Percentiles rank a stretch among this genome's conserved stretches.
phyloP scores from a whole-genome alignment of 106 monocot species.

The Triglochin maritima region DNA sequence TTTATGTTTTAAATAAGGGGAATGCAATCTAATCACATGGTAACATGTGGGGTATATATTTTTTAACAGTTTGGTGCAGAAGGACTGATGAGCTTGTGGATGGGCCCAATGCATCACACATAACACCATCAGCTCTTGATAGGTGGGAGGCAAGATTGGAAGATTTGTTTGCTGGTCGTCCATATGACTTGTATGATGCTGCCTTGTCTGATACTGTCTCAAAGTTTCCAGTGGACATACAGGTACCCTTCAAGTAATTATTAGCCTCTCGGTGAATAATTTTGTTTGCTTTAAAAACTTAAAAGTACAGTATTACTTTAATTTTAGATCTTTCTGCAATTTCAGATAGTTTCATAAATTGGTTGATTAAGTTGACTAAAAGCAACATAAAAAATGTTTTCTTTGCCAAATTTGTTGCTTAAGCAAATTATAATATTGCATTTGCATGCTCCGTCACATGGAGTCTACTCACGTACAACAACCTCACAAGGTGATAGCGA shows the following conservation, averaged over 20 bases:
- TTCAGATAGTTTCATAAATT: no score
- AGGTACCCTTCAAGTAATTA: constrained; percentile 15
- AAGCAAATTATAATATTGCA: no score
- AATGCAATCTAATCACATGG: not conserved
- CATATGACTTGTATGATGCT: constrained; percentile 26
- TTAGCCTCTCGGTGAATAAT: no score
- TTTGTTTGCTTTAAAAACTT: no score
- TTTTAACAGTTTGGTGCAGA: constrained; percentile 20
- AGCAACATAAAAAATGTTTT: no score
- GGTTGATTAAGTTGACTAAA: no score
- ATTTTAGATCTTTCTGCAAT: no score
- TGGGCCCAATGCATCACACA: constrained; percentile 26
- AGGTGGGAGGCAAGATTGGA: constrained; percentile 21
- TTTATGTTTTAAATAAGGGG: not conserved
- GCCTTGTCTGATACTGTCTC: constrained; percentile 27
- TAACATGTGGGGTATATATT: not conserved
- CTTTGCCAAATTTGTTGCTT: no score
- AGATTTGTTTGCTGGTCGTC: constrained; percentile 23
- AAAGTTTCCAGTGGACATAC: constrained; percentile 74
- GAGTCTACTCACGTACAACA: no score
- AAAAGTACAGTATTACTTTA: no score
- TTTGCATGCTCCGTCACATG: no score
- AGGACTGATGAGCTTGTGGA: constrained; percentile 30
- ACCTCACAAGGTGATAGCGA: no score
- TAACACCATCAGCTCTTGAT: constrained; percentile 18